phyloP scores from a whole-genome alignment of 805 yeast genomes.

The Ogataea minuta region DNA sequence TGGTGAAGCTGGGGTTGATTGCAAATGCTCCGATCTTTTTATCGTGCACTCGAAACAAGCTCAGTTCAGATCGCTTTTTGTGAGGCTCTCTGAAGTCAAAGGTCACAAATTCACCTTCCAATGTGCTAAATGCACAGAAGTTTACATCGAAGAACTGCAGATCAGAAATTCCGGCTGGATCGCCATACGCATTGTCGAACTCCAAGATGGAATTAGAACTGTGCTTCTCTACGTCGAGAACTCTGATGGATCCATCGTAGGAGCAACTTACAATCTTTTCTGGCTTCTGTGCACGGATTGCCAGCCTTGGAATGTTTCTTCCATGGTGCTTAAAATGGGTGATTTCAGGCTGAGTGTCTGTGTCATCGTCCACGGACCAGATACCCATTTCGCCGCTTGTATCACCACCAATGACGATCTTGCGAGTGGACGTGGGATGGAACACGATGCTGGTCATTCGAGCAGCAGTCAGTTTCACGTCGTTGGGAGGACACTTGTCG shows the following conservation, averaged over 20 bases:
- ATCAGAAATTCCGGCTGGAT: conserved; percentile 71
- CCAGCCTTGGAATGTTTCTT: conserved; percentile 57
- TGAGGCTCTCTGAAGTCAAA: conserved; percentile 56
- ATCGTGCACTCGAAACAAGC: conserved; percentile 66
- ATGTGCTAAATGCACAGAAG: conserved; percentile 68
- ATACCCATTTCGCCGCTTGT: conserved; percentile 83
- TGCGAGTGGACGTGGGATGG: conserved; percentile 68
- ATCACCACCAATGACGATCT: conserved; percentile 82
- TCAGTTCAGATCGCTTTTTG: conserved; percentile 23
- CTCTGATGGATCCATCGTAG: conserved; percentile 85
- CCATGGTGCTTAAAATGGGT: conserved; percentile 73
- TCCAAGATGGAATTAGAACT: conserved; percentile 62
- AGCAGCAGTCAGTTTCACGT: conserved; percentile 65
- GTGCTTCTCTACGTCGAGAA: conserved; percentile 62
- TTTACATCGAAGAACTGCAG: conserved; percentile 57
- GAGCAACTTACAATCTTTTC: conserved; percentile 64
- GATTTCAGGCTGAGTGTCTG: conserved; percentile 48
- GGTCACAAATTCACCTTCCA: conserved; percentile 75
- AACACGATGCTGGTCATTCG: conserved; percentile 72
- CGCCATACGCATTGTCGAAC: conserved; percentile 50
- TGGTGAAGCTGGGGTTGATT: conserved; percentile 63
- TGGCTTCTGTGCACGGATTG: conserved; percentile 49
- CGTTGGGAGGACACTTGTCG: conserved; percentile 61
- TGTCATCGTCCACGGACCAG: conserved; percentile 67
- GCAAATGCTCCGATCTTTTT: conserved; percentile 91